Base-by-base conservation (phyloP, 2,329 filamentous ascomycete species). In the Monosporascus sp. region DNA sequence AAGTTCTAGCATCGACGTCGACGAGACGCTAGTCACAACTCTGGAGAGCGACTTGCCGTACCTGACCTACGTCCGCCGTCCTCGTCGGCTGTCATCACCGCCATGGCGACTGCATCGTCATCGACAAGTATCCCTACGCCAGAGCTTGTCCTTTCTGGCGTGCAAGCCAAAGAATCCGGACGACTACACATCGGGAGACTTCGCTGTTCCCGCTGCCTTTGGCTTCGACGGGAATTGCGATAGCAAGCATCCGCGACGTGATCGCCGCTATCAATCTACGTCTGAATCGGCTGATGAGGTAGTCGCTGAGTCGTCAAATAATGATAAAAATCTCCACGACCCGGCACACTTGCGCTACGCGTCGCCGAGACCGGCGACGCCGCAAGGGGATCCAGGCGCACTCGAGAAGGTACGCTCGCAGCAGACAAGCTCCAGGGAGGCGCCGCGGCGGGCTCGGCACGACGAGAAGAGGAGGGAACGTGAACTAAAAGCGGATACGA, bases 141-240 rank as follows among this genome's bases (percentile, higher is more conserved):
- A 50, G 15, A 55, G 58, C 17, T 55, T 60, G 24, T 58, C 59
- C 8, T 55, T 57, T 14, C 22, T 59, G 38, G 49, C 54, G 15
- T 57, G 58, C 22, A 44, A 61, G 6, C 56, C 58, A 1, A 57
- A 58, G 31, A 50, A 52, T 18, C 31, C 62, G 3, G 52, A 49
- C 1, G 25, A 44, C 24, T 20, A 9, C n/a, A 8, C 43, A 14
- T 47, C 53, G 5, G 37, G 52, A 9, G 55, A 55, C 17, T 54
- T 59, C 14, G 50, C 47, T 14, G 11, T 11, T 14, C 31, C 9
- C 6, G 50, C 4, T 25, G 9, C 47, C n/a, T 60, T 66, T 41
- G 64, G 63, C 17, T 54, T 65, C 18, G 64, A 66, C 31, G 64
- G 64, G 18, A 37, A 37, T 18, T 18, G 5, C 27, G 47, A 48